Conservation (phyloP, 1,139 yeast species). For the Hemisphaericaspora xylanilytica region DNA sequence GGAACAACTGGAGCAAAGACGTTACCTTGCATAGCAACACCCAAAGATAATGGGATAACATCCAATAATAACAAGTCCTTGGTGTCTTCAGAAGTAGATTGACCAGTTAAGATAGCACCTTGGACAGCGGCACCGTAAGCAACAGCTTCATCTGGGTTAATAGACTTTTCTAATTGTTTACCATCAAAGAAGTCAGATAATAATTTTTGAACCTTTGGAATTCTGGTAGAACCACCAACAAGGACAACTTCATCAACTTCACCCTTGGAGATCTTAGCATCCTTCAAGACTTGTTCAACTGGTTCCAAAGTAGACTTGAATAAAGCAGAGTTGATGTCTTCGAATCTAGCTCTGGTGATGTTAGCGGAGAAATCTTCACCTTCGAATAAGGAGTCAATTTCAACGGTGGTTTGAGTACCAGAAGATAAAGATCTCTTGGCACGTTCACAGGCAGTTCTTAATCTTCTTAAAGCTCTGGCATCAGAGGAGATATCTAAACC, state of each 20-base stretch:
- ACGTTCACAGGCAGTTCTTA: slow-evolving; percentile 99
- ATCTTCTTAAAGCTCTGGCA: slow-evolving; percentile 96
- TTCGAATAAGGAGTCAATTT: slow-evolving; percentile 93
- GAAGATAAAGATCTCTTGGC: slow-evolving; percentile 99
- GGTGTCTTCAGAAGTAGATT: slow-evolving; percentile 95
- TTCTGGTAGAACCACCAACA: slow-evolving; percentile 99
- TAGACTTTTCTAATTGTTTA: slow-evolving; percentile 92
- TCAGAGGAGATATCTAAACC: slow-evolving; percentile 88
- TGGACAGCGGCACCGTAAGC: slow-evolving; percentile 99
- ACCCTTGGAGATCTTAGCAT: slow-evolving; percentile 87
- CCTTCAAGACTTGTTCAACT: slow-evolving; percentile 97
- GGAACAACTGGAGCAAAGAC: slow-evolving; percentile 99
- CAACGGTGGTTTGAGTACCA: slow-evolving; percentile 94
- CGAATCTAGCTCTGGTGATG: slow-evolving; percentile 99
- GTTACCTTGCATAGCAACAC: slow-evolving; percentile 99
- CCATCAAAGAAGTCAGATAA: slow-evolving; percentile 98
- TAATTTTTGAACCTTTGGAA: slow-evolving; percentile 97
- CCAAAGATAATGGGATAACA: slow-evolving; percentile 97
- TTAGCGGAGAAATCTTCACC: slow-evolving; percentile 97
- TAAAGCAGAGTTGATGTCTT: slow-evolving; percentile 92
- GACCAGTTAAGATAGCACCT: slow-evolving; percentile 99
- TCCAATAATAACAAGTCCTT: slow-evolving; percentile 96
- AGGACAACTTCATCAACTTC: slow-evolving; percentile 93
- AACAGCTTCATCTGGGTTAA: slow-evolving; percentile 99
- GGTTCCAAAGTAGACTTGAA: slow-evolving; percentile 97